Evolutionary conservation across 2,329 filamentous ascomycete genomes (phyloP).

Genomic region (Microcera coccophila): DNA sequence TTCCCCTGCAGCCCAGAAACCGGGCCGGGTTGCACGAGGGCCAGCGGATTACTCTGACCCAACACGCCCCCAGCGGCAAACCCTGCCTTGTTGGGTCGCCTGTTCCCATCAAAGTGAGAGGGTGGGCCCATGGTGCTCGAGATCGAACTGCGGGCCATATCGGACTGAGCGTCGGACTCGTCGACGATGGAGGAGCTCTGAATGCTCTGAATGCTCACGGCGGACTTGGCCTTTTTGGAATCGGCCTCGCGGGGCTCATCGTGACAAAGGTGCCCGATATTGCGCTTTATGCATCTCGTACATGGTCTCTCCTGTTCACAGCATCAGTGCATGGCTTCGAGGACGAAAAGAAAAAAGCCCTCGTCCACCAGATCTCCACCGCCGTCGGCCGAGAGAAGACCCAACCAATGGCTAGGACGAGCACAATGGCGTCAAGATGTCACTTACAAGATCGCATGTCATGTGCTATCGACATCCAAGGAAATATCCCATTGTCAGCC

Average conservation of each 20-base stretch:
- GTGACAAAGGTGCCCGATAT: conserved; percentile 97
- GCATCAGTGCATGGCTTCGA: conserved; percentile 24
- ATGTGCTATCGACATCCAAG: conserved; percentile 62
- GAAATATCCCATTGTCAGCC: conserved; percentile 27
- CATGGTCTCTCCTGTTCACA: conserved; percentile 79
- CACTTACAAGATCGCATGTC: conserved; percentile 84
- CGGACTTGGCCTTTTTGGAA: conserved; percentile 72
- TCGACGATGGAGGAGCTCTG: conserved; percentile 50
- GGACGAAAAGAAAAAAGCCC: conserved; percentile 9
- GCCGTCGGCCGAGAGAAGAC: neutral
- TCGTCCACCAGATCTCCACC: conserved; percentile 6
- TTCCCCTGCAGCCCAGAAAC: conserved; percentile 64
- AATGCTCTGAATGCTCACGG: conserved; percentile 36
- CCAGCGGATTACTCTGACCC: conserved; percentile 52
- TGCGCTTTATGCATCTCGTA: conserved; percentile 95
- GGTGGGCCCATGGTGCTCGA: conserved; percentile 51
- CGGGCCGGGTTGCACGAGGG: conserved; percentile 68
- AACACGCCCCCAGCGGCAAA: conserved; percentile 43
- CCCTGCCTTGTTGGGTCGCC: conserved; percentile 39
- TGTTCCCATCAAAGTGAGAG: conserved; percentile 39
- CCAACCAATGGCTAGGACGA: conserved; percentile 3
- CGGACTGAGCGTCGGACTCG: conserved; percentile 53
- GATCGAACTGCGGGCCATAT: conserved; percentile 53
- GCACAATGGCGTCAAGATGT: conserved; percentile 5
- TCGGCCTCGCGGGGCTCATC: conserved; percentile 88